Evolutionary conservation across 495 filamentous ascomycete genomes (phyloP), one percentile per base, ranked within the genome.

Genomic region (Penicillium cosmopolitanum): DNA sequence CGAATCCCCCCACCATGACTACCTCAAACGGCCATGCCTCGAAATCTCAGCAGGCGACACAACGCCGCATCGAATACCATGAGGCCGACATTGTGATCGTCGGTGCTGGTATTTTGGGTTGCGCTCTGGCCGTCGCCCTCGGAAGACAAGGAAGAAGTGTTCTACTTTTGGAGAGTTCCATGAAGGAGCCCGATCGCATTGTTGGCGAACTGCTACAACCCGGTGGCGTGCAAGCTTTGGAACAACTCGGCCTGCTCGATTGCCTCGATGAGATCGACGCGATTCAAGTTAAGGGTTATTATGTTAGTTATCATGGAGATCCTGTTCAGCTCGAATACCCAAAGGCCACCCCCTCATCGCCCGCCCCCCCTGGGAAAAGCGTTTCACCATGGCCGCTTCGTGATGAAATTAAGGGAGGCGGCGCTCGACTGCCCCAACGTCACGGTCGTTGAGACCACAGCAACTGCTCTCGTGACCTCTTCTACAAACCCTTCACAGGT

Each of bases 191-290:
- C 12, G 92, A 98, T 78, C 87, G 95, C 55, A 98, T 98, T 66
- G 93, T 98, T 19, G 95, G 95, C 55, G 95, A 98, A 78, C 76
- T 98, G 58, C 76, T 98, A 68, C 95, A 98, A 72, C 95, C 95
- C 4, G 95, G 95, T 33, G 95, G 95, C 43, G 87, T 96, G 40
- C 75, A 81, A 44, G 93, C 96, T 18, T 80, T 98, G 60, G 82
- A 88, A 66, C 85, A 88, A 63, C 77, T 98, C 53, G 96, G 96
- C 7, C 73, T 98, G 52, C 72, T 72, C 46, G 84, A 91, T 59
- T 97, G 93, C 68, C 78, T 98, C 15, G 93, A 98, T 55, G 89
- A 77, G 15, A 98, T 98, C 65, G 95, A 98, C 67, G 86, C 92
- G 1, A 83, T 97, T 34, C 78, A 79, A 5, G 90, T 90, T 40